Conservation (phyloP, 441 rosid species). For the Euphorbia schlechtendalii region DNA sequence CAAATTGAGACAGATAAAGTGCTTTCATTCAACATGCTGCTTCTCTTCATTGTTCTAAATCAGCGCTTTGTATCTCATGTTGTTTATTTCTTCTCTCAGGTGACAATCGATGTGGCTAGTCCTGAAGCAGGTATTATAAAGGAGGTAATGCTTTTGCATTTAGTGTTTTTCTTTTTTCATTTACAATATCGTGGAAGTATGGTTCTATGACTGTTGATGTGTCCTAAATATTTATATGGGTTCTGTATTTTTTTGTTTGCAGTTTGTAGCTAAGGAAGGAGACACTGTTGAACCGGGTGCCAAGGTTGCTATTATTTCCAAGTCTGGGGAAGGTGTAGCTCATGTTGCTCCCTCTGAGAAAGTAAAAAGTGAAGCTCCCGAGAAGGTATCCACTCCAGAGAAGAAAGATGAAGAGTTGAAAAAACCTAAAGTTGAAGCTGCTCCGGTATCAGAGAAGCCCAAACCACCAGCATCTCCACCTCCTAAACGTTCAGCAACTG, state of each 20-base stretch:
- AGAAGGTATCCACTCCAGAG: slow-evolving; percentile 49
- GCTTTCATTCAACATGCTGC: slow-evolving; percentile 6
- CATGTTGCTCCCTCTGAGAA: slow-evolving; percentile 79
- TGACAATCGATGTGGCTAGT: slow-evolving; percentile 88
- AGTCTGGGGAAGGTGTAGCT: slow-evolving; percentile 64
- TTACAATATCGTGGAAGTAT: neutral
- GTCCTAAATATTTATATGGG: slow-evolving; percentile 10
- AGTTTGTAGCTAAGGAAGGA: slow-evolving; percentile 86
- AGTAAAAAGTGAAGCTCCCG: slow-evolving; percentile 42
- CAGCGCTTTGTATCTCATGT: slow-evolving; percentile 2
- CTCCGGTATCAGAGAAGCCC: slow-evolving; percentile 56
- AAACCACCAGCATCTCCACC: slow-evolving; percentile 43
- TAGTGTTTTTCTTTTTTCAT: neutral
- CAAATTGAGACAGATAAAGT: slow-evolving; percentile 99
- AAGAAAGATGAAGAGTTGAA: slow-evolving; percentile 37
- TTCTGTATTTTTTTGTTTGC: slow-evolving; percentile 19
- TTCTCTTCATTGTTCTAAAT: neutral
- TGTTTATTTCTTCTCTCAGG: slow-evolving; percentile 37
- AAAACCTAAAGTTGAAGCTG: slow-evolving; percentile 44
- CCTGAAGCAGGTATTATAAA: slow-evolving; percentile 85
- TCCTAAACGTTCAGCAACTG: slow-evolving; percentile 61
- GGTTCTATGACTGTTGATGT: slow-evolving; percentile 1
- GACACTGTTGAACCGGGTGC: slow-evolving; percentile 90
- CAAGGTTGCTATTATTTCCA: slow-evolving; percentile 78
- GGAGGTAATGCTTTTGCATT: slow-evolving; percentile 48